Conservation (phyloP, 176 grass and related monocot genomes). For the Chloris gayana region DNA sequence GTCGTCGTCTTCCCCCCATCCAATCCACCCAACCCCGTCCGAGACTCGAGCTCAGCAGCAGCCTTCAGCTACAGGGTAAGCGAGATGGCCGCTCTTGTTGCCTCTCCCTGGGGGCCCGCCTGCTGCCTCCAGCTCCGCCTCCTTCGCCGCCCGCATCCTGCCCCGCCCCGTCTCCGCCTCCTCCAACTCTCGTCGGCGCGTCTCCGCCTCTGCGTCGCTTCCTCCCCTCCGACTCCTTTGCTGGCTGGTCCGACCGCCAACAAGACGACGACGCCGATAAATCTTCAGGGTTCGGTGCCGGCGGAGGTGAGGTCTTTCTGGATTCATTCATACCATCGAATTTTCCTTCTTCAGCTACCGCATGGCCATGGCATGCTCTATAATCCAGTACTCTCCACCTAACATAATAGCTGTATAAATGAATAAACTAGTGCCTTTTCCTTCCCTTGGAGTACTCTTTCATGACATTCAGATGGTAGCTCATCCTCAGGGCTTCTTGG, state of each 20-base stretch:
- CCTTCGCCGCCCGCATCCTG: constrained; percentile 15
- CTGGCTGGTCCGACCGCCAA: constrained; percentile 60
- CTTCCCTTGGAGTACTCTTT: constrained; percentile 36
- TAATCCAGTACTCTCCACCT: not conserved
- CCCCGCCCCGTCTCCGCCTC: constrained; percentile 6
- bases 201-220: constrained; percentile 8
- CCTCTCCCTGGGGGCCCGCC: not conserved
- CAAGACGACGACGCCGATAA: constrained; percentile 18
- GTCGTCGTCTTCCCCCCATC: too few relatives aligned
- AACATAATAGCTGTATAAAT: too few relatives aligned
- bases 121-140: constrained; percentile 60
- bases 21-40: too few relatives aligned
- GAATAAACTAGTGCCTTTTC: not conserved
- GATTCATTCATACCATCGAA: not conserved
- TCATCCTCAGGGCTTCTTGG: constrained; percentile 76
- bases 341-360: not conserved
- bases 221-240: constrained; percentile 50
- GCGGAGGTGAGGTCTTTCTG: constrained; percentile 26
- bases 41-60: not conserved
- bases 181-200: constrained; percentile 16
- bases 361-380: not conserved
- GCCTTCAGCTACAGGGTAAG: too few relatives aligned
- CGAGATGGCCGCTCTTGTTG: constrained; percentile 15
- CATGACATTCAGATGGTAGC: constrained; percentile 63
- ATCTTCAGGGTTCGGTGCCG: constrained; percentile 30